Evolutionary conservation across 1,284 basidiomycete genomes (phyloP).

Genomic region (Puccinia triticina): DNA sequence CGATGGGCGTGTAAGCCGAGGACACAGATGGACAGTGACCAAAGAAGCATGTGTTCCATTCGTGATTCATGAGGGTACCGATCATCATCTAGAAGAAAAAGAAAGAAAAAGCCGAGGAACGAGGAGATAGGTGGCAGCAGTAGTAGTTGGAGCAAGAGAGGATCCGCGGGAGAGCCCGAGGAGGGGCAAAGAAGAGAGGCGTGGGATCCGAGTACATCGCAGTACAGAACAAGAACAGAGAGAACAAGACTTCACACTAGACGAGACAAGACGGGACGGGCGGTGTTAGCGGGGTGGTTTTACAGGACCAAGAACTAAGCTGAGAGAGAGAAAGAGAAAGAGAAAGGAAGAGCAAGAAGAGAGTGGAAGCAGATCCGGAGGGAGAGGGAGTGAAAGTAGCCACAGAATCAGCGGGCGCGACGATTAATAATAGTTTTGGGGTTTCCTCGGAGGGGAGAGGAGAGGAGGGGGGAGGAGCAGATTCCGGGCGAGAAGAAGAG

Average conservation of each 20-base stretch:
- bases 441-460: too few species aligned
- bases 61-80: not conserved
- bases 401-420: too few species aligned
- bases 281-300: not conserved
- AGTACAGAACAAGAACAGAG: not conserved
- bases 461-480: too few species aligned
- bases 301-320: not conserved
- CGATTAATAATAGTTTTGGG: too few species aligned
- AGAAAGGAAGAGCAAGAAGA: not conserved
- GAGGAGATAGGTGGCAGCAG: not conserved
- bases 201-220: not conserved
- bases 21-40: not conserved
- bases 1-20: too few species aligned
- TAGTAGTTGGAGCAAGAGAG: not conserved
- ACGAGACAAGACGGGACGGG: constrained; percentile 11
- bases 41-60: not conserved
- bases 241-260: too few species aligned
- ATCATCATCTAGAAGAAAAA: not conserved
- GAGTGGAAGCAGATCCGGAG: not conserved
- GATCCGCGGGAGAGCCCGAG: not conserved
- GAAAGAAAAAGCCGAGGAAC: not conserved
- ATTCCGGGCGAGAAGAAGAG: too few species aligned
- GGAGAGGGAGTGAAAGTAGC: constrained; percentile 1
- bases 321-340: not conserved
- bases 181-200: not conserved